A percentile compares a stretch with the other conserved stretches of the same genome.
Evolutionary conservation across 1,284 basidiomycete species (phyloP).

Genomic region (Tylopilus sp.): DNA sequence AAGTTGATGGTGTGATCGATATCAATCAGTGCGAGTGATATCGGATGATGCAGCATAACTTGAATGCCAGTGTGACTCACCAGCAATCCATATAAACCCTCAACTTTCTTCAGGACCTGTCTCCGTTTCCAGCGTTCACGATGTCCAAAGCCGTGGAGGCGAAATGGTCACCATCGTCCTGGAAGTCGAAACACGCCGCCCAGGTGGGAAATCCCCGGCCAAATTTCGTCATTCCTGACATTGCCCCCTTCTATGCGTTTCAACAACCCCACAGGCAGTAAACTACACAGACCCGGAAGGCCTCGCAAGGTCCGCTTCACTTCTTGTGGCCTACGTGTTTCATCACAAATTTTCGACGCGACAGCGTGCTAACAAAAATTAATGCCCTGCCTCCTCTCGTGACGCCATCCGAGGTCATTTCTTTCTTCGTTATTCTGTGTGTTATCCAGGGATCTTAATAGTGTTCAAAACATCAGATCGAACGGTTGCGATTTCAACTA

Average conservation of each 20-base stretch:
- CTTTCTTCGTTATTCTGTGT: too few relatives aligned
- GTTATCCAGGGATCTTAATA: constrained; percentile 8
- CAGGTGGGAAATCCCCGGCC: constrained; percentile 38
- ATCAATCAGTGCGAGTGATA: too few relatives aligned
- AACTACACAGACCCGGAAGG: constrained; percentile 36
- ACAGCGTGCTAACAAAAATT: constrained; percentile 76
- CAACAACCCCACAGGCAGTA: constrained; percentile 27
- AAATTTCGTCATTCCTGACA: constrained; percentile 3
- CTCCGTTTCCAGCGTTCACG: not conserved
- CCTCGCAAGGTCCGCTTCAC: constrained; percentile 30
- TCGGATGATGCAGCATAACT: too few relatives aligned
- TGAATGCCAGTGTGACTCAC: too few relatives aligned
- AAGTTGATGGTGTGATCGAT: not conserved
- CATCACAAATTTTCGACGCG: not conserved
- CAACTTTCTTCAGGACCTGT: not conserved
- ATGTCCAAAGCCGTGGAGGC: constrained; percentile 12
- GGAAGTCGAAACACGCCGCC: constrained; percentile 48
- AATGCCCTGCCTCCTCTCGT: constrained; percentile 80
- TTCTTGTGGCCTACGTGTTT: not conserved
- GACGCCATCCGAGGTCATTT: constrained; percentile 75
- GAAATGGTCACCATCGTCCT: constrained; percentile 51
- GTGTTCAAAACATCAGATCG: constrained; percentile 55
- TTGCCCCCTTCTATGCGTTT: constrained; percentile 12
- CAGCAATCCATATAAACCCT: not conserved
- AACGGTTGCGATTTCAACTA: constrained; percentile 79